Evolutionary conservation across 1,139 yeast species (phyloP).

Genomic region (Lizanozyma gosingica): DNA sequence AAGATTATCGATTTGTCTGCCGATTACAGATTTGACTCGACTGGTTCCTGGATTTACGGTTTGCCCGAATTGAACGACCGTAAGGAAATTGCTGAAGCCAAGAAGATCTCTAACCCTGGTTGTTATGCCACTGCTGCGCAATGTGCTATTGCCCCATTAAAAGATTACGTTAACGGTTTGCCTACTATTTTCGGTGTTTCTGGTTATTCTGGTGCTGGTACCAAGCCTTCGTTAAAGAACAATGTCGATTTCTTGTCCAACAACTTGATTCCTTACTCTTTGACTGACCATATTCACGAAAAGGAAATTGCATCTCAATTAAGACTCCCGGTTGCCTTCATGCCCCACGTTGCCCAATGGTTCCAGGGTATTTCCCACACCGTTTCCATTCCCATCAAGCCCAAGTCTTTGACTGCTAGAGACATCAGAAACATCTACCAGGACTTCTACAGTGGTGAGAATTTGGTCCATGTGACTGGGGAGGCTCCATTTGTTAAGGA

Average conservation of each 20-base stretch:
- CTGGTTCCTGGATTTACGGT: conserved; percentile 89
- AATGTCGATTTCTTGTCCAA: conserved; percentile 65
- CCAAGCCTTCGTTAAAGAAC: conserved; percentile 95
- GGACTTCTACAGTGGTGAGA: conserved; percentile 83
- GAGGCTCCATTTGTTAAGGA: conserved; percentile 91
- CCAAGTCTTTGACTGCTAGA: conserved; percentile 61
- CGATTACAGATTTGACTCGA: conserved; percentile 85
- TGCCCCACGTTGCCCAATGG: conserved; percentile 99
- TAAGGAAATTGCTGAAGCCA: conserved; percentile 56
- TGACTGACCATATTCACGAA: conserved; percentile 96
- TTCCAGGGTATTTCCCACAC: conserved; percentile 97
- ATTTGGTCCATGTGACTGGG: conserved; percentile 73
- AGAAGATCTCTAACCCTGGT: conserved; percentile 91
- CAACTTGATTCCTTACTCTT: conserved; percentile 88
- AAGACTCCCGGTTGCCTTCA: conserved; percentile 74
- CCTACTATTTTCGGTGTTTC: conserved; percentile 93
- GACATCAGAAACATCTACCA: conserved; percentile 81
- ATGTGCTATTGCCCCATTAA: conserved; percentile 80
- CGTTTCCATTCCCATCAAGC: conserved; percentile 76
- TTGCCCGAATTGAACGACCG: conserved; percentile 77
- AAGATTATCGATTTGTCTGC: conserved; percentile 91
- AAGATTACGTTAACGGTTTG: conserved; percentile 50
- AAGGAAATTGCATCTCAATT: conserved; percentile 78
- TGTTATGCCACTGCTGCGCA: conserved; percentile 99
- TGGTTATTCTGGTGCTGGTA: conserved; percentile 98